A percentile compares a stretch with the other conserved stretches of the same genome.
phyloP scores from a whole-genome alignment of 129 eudicot genomes.

The Lactuca sativa region DNA sequence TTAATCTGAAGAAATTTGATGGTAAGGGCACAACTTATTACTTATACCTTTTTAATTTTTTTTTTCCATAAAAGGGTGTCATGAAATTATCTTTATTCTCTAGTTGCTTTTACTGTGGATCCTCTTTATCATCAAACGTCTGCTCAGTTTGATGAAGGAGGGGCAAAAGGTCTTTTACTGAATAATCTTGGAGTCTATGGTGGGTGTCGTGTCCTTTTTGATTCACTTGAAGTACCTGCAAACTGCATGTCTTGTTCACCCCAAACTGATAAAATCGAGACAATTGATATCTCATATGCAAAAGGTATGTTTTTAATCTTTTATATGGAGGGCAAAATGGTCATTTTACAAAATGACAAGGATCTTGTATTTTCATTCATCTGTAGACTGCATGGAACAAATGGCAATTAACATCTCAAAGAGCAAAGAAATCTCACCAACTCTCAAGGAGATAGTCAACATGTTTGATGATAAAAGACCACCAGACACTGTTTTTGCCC shows the following conservation, averaged over 20 bases:
- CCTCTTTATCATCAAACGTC: slow-evolving; percentile 97
- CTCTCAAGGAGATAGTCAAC: slow-evolving; percentile 60
- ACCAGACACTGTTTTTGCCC: slow-evolving; percentile 38
- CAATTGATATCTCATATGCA: slow-evolving; percentile 65
- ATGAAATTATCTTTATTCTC: neutral
- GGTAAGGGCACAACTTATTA: slow-evolving; percentile 42
- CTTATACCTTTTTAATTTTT: neutral
- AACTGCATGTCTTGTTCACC: slow-evolving; percentile 42
- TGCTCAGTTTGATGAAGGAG: slow-evolving; percentile 99
- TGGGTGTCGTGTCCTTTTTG: slow-evolving; percentile 81
- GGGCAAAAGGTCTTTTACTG: slow-evolving; percentile 88
- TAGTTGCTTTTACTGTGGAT: slow-evolving; percentile 88
- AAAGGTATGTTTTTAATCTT: slow-evolving; percentile 48
- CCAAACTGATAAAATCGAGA: slow-evolving; percentile 38
- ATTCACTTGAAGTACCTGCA: slow-evolving; percentile 88
- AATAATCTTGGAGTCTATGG: slow-evolving; percentile 90
- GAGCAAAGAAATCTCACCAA: slow-evolving; percentile 70
- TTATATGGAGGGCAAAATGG: too few relatives aligned
- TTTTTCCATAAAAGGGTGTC: slow-evolving; percentile 8
- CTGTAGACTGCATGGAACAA: slow-evolving; percentile 64
- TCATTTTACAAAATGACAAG: too few relatives aligned
- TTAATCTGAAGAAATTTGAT: slow-evolving; percentile 89
- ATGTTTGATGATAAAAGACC: slow-evolving; percentile 58
- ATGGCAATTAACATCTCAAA: slow-evolving; percentile 55
- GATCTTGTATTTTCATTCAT: slow-evolving; percentile 11